phyloP scores from a whole-genome alignment of 495 filamentous ascomycete genomes.

The Penicilliopsis zonata region DNA sequence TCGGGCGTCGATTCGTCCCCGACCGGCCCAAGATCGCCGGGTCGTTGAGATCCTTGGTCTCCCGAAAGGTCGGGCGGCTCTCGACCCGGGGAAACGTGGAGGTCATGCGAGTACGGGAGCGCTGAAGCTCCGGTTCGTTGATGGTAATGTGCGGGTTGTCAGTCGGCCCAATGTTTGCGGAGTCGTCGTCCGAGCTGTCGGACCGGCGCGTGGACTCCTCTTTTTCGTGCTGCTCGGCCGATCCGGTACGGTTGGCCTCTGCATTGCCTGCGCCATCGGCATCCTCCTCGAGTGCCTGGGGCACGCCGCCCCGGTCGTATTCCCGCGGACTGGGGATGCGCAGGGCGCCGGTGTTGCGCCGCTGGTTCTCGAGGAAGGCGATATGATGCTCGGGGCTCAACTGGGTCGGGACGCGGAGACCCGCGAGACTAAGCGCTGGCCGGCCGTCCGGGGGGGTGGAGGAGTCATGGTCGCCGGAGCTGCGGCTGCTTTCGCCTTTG shows the following conservation, averaged over 20 bases:
- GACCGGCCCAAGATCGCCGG: conserved; percentile 8
- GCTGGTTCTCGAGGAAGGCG: conserved; percentile 73
- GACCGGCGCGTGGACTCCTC: conserved; percentile 8
- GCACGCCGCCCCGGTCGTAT: conserved; percentile 66
- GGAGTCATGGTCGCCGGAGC: conserved; percentile 9
- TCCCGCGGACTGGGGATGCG: conserved; percentile 83
- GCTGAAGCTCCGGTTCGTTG: conserved; percentile 41
- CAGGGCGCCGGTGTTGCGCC: conserved; percentile 60
- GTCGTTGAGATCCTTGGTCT: conserved; percentile 19
- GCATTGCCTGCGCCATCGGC: too few species aligned
- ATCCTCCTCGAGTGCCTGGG: conserved; percentile 45
- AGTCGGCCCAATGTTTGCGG: conserved; percentile 17
- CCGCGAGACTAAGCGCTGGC: conserved; percentile 13
- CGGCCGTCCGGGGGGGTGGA: conserved; percentile 3
- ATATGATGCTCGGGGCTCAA: conserved; percentile 64
- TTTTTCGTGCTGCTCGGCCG: conserved; percentile 6
- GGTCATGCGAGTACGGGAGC: conserved; percentile 17
- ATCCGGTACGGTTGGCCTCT: conserved; percentile 6
- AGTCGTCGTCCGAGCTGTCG: conserved; percentile 14
- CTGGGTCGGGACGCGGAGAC: conserved; percentile 37
- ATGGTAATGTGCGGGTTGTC: conserved; percentile 45
- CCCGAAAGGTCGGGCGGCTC: conserved; percentile 24
- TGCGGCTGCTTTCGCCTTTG: conserved; percentile 7
- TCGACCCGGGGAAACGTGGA: conserved; percentile 31
- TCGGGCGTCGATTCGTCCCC: conserved; percentile 19